Evolutionary conservation across 2,329 filamentous ascomycete species (phyloP), one percentile per base, ranked within the genome.

Genomic region (Aspergillus sp.): DNA sequence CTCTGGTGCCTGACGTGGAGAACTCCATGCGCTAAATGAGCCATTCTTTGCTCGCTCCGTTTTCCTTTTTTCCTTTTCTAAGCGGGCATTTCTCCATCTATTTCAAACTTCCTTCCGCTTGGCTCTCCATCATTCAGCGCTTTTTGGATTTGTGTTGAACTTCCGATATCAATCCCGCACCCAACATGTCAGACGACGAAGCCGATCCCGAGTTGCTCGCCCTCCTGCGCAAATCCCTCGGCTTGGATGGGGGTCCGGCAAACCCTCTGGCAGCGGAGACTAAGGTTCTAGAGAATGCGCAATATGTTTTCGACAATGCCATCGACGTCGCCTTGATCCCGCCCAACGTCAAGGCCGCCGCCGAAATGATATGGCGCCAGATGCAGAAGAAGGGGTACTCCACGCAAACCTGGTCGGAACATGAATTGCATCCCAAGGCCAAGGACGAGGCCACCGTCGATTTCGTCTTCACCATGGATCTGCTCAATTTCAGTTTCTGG

Each of bases 401-500:
- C 4, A 92, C 91, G 0, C 85, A 90, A 62, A 90, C 87, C 9
- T 99, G 95, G 95, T 86, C 90, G 14, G 84, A 90, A 69, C 92
- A 98, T 75, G 90, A 95, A 72, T 81, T 99, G 45, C 95, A 99
- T 70, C 95, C 95, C 1, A 90, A 93, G 73, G 70, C 85, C 47
- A 92, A 92, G 71, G 88, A 96, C 71, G 90, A 91, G 70, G 83
- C 77, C 54, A 93, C 92, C 0, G 86, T 96, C 22, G 89, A 91
- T 63, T 98, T 99, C 73, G 94, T 99, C 69, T 98, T 99, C 74
- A 92, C 91, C 20, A 96, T 99, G 92, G 95, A 99, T 73, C 76
- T 99, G 29, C 80, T 99, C 54, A 99, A 99, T 73, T 99, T 98
- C 73, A 96, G 89, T 22, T 99, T 99, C 75, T 99, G 95, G 95